Percentiles rank a stretch among this genome's conserved stretches.
phyloP scores from a whole-genome alignment of 495 filamentous ascomycete genomes.

The Penicillium parvum region DNA sequence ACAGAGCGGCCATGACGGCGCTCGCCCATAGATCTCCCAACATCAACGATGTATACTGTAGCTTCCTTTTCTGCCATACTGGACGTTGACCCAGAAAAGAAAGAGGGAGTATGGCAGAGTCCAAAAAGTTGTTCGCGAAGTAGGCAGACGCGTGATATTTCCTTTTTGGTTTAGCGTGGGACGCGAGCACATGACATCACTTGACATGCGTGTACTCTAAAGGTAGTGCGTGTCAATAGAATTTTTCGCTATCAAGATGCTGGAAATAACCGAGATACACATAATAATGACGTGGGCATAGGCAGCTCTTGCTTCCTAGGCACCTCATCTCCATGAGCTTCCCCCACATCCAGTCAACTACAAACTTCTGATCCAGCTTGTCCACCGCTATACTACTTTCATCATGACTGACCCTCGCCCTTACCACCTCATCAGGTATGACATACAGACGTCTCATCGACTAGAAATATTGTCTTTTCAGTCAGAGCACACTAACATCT shows the following conservation, averaged over 20 bases:
- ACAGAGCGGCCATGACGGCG: conserved; percentile 66
- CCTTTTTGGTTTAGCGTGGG: conserved; percentile 30
- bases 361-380: neutral
- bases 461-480: too few species aligned
- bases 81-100: conserved; percentile 3
- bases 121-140: conserved; percentile 12
- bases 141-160: conserved; percentile 49
- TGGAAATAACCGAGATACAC: neutral
- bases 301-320: conserved; percentile 4
- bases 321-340: conserved; percentile 1
- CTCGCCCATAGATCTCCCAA: conserved; percentile 78
- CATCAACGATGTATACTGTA: conserved; percentile 86
- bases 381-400: neutral
- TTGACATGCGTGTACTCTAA: conserved; percentile 10
- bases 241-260: too few species aligned
- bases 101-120: conserved; percentile 4
- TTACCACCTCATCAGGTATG: conserved; percentile 74
- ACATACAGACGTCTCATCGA: too few species aligned
- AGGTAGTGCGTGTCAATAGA: conserved; percentile 3
- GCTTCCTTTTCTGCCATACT: conserved; percentile 92
- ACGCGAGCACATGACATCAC: conserved; percentile 48
- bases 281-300: conserved; percentile 4
- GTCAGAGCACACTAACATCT: conserved; percentile 21
- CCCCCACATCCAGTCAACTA: neutral
- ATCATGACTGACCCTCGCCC: conserved; percentile 55